Base-by-base conservation (phyloP, 257 asterid genomes). In the Eucommia ulmoides region DNA sequence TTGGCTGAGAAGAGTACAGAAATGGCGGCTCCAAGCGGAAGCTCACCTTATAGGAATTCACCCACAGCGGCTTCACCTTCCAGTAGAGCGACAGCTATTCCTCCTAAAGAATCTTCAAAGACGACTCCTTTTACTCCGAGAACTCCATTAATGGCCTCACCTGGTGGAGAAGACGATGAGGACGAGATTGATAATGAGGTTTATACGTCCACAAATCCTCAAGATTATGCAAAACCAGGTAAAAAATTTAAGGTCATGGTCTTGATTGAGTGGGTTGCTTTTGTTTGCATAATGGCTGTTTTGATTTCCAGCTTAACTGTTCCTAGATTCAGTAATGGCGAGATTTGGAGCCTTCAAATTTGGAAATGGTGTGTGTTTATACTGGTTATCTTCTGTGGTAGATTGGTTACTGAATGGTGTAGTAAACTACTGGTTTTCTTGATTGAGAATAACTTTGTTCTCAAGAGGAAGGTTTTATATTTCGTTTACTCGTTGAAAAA, bases 361-460 rank as follows among this genome's bases (percentile, higher is more conserved):
- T 76, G 84, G 88, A 56, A 75, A 19, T 76, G 79, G 81, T 68
- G 70, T 41, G 29, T 76, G 5, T 55, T 79, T 67, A 52, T 66
- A 23, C 65, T 79, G 11, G 79, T 73, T n/a, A 33, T 62, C 50
- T 67, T 79, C 62, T 68, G 77, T 33, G 88, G 84, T 52, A 73
- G 88, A 24, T 76, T 79, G 3, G 72, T 79, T 57, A 73, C 88
- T 19, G 71, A 57, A 11, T 79, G 81, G 81, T 52, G n/a, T 79
- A 29, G 49, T 70, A 2, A 26, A 55, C 1, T 47, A 65, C 49
- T 22, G 29, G 81, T 65, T 22, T 79, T 76, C 51, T 15, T 60
- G 35, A 72, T 75, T 22, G 88, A 79, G 38, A 56, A 79, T 14
- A 79, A 79, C 64, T 79, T 70, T 61, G 76, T 76, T 79, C 71